Evolutionary conservation across 2,329 filamentous ascomycete genomes (phyloP).

Genomic region (Lecanicillium sp.): DNA sequence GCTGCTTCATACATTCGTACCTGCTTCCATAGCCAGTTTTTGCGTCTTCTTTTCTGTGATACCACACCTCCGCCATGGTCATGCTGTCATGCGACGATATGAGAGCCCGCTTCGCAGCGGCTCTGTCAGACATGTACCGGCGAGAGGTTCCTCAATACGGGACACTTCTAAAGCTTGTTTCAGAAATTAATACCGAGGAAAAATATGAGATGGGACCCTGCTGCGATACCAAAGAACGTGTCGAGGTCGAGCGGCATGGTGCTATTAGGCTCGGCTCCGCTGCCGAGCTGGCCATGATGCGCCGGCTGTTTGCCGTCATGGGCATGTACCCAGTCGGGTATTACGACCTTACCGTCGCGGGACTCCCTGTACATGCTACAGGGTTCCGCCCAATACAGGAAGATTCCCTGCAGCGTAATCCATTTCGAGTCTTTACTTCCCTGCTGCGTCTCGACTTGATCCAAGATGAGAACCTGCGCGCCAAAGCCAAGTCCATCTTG

Average conservation of each 20-base stretch:
- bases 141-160: slow-evolving; percentile 26
- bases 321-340: slow-evolving; percentile 43
- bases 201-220: background rate
- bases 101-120: slow-evolving; percentile 19
- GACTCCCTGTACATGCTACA: slow-evolving; percentile 43
- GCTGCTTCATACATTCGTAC: too few relatives aligned
- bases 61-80: too few relatives aligned
- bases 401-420: slow-evolving; percentile 28
- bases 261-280: slow-evolving; percentile 40
- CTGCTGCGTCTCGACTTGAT: slow-evolving; percentile 34
- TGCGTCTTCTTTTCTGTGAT: too few relatives aligned
- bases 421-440: slow-evolving; percentile 33
- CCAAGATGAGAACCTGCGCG: slow-evolving; percentile 13
- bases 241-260: slow-evolving; percentile 31
- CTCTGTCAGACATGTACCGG: slow-evolving; percentile 27
- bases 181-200: slow-evolving; percentile 16
- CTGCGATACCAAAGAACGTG: slow-evolving; percentile 3
- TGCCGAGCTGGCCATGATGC: slow-evolving; percentile 32
- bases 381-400: slow-evolving; percentile 35
- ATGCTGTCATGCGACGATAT: too few relatives aligned
- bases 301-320: slow-evolving; percentile 36
- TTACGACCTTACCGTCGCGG: slow-evolving; percentile 39
- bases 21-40: too few relatives aligned
- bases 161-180: slow-evolving; percentile 22
- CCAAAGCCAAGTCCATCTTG: slow-evolving; percentile 25